Evolutionary conservation across 164 flowering plant species (phyloP), one percentile per base, ranked within the genome.

Genomic region (Taxillus chinensis): DNA sequence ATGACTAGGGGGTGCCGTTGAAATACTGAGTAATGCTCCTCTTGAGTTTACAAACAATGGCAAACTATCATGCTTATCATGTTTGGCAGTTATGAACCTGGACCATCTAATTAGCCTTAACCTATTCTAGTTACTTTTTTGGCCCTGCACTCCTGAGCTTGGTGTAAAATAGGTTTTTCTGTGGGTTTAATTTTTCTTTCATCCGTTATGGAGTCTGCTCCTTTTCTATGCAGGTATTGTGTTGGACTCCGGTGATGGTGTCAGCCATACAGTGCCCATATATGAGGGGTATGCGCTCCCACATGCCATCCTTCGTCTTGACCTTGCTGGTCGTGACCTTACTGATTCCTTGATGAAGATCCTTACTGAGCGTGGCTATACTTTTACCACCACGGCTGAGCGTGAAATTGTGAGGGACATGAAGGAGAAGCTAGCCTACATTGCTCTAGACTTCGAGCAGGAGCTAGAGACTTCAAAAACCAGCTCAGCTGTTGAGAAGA

Each of bases 211-310:
- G n/a, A 2, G 27, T 27, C 27, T 27, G 27, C 4, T 15, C 3
- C 7, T 46, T 64, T 57, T 10, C 8, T 46, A 48, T 43, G 63
- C 60, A 84, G 89, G 89, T 76, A 84, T 84, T 74, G 89, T 84
- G 69, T 62, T 84, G 68, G 89, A 84, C 48, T 84, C 89, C 63
- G 89, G 89, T 65, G 89, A 84, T 71, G 89, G 89, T 68, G 89
- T 84, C 50, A 84, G 89, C 51, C 89, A 84, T 65, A 84, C 89
- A 39, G 89, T 84, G 56, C 89, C 89, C 42, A 84, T 84, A 38
- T 84, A 84, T 41, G 89, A 84, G 71, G 89, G 89, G 4, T 84
- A 84, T 74, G 89, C 89, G 50, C 85, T 84, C 41, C 89, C 89
- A 8, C 89, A 84, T 74, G 89, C 89, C 67, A 84, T 84, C 61